These are phyloP conservation scores for Calonectria crousiana DNA, from an alignment of 2,329 filamentous ascomycete genomes.

Conservation along the genomic window DNA sequence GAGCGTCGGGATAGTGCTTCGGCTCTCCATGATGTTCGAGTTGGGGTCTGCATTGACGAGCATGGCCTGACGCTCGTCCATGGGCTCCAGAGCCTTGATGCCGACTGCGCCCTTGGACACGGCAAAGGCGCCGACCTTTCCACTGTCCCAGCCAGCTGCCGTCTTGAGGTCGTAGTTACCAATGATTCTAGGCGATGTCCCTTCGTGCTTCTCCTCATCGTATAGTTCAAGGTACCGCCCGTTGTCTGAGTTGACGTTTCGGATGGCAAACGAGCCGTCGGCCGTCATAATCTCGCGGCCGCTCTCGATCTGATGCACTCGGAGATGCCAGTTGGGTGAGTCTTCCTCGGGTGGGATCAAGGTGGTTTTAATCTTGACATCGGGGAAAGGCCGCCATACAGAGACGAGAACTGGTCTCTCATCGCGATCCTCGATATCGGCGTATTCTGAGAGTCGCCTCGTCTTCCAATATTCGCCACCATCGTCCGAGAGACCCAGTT, in stretches of 20 bases:
- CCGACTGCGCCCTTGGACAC: conserved; percentile 68
- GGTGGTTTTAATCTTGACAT: conserved; percentile 75
- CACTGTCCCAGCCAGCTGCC: conserved; percentile 66
- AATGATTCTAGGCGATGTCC: conserved; percentile 67
- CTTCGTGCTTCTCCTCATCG: conserved; percentile 59
- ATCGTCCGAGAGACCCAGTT: conserved; percentile 82
- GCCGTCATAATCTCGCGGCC: conserved; percentile 75
- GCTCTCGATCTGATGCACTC: conserved; percentile 72
- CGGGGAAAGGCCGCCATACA: conserved; percentile 77
- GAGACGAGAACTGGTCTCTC: conserved; percentile 73
- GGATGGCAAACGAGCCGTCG: conserved; percentile 81
- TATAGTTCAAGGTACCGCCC: conserved; percentile 65
- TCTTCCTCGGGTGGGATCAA: conserved; percentile 71
- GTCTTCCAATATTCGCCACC: conserved; percentile 85
- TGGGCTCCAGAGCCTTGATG: conserved; percentile 68
- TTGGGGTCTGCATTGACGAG: conserved; percentile 83
- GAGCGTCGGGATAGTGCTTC: conserved; percentile 79
- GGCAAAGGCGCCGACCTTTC: conserved; percentile 64
- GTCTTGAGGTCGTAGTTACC: conserved; percentile 71
- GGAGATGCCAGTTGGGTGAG: conserved; percentile 77
- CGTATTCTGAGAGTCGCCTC: conserved; percentile 74
- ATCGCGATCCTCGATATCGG: conserved; percentile 69
- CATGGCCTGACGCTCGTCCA: conserved; percentile 66
- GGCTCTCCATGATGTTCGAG: conserved; percentile 79
- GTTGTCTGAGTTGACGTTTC: conserved; percentile 61